Evolutionary conservation across 2,329 filamentous ascomycete genomes (phyloP).

Genomic region (Blastomyces emzantsi): DNA sequence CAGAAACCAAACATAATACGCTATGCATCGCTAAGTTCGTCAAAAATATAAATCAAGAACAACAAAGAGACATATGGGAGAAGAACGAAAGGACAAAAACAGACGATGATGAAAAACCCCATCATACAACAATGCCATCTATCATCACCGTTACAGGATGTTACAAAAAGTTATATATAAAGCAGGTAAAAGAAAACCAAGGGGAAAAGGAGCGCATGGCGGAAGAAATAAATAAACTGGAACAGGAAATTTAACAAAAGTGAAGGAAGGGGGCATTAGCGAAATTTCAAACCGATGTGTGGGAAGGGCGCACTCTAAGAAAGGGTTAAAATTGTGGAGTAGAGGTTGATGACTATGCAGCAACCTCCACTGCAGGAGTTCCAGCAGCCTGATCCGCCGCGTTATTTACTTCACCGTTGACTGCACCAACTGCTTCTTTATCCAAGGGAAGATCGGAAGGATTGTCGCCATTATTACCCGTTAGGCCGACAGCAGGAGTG

Average conservation of each 20-base stretch:
- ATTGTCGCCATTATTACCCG: not conserved
- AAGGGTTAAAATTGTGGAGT: not conserved
- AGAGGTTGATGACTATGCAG: not conserved
- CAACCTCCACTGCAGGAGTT: not conserved
- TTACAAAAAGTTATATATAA: not conserved
- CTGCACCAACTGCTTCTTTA: too few relatives aligned
- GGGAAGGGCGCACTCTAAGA: not conserved
- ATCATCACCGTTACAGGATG: constrained; percentile 5
- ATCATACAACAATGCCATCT: constrained; percentile 7
- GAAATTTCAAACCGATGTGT: not conserved
- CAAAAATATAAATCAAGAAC: not conserved
- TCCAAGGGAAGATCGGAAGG: not conserved
- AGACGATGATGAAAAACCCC: not conserved
- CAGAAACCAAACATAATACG: not conserved
- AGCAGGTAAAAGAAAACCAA: not conserved
- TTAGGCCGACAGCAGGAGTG: not conserved
- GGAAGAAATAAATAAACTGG: not conserved
- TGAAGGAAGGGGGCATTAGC: not conserved
- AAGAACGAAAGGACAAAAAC: not conserved
- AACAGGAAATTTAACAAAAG: not conserved
- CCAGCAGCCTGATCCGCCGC: not conserved
- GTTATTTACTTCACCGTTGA: not conserved
- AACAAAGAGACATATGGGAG: not conserved
- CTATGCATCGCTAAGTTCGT: not conserved
- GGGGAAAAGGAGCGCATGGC: not conserved